phyloP scores from a whole-genome alignment of 306 rosid genomes.

The Cucumis sativus region Cucumber_9930_V3 NC_026660.2:20618501-20619000 shows the following conservation, averaged over 20 bases:
- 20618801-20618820: conserved; percentile 80
- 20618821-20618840: conserved; percentile 87
- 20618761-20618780: not conserved
- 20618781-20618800: conserved; percentile 3
- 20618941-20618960: conserved; percentile 28
- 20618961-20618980: not conserved
- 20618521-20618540: not conserved
- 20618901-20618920: conserved; percentile 98
- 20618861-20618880: conserved; percentile 57
- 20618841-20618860: conserved; percentile 58
- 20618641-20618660: conserved; percentile 95
- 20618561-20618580: not conserved
- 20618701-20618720: not conserved
- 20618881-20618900: conserved; percentile 87
- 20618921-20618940: conserved; percentile 93
- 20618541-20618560: not conserved
- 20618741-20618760: not conserved
- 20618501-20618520: not conserved
- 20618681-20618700: conserved; percentile 97
- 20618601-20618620: conserved; percentile 84
- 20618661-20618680: conserved; percentile 76
- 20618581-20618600: conserved; percentile 53
- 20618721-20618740: not conserved
- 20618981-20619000: not conserved
- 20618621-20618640: conserved; percentile 79